Evolutionary conservation across 2,329 filamentous ascomycete genomes (phyloP), one percentile per base, ranked within the genome.

Genomic region (Trichoderma afroharzianum): DNA sequence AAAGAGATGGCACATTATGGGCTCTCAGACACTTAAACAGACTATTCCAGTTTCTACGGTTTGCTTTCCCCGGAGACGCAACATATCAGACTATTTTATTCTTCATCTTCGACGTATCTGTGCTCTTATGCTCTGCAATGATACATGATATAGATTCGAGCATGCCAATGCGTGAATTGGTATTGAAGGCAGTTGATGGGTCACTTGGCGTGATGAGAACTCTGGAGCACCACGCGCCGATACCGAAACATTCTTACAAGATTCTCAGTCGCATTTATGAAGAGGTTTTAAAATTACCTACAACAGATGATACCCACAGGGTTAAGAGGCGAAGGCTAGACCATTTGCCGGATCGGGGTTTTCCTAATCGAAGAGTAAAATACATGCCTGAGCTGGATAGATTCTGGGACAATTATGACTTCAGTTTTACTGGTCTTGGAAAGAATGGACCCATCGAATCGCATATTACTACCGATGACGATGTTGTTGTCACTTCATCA

Each of bases 71-170:
- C 0, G 77, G 82, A 14, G 84, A 86, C 58, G 81, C 82, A 6
- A 86, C 84, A 43, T 86, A 85, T 55, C 84, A 87, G 73, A 81
- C 85, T 66, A 82, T 85, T 6, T 78, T 85, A 0, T 88, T 87
- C 70, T 80, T 81, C 57, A 82, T 87, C 36, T 88, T 88, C 61
- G 85, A 88, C 72, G 85, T 84, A 0, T 82, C 85, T 0, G 84
- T 86, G 0, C 79, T 86, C 21, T 76, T 87, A 5, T 87, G 84
- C 77, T 87, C 85, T 0, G 83, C 85, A 3, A 78, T 88, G 7
- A 80, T 87, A 5, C 85, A 88, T 72, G 86, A 88, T 71, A 75
- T 78, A n/a, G 79, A 83, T 33, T 74, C 76, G 21, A 79, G 76
- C 14, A 77, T 87, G 3, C 81, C 82, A 5, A 80, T 79, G 14